A percentile compares a stretch with the other conserved stretches of the same genome.
phyloP scores from a whole-genome alignment of 163 green algal species.

The Chlamydomonas reinhardtii region DNA sequence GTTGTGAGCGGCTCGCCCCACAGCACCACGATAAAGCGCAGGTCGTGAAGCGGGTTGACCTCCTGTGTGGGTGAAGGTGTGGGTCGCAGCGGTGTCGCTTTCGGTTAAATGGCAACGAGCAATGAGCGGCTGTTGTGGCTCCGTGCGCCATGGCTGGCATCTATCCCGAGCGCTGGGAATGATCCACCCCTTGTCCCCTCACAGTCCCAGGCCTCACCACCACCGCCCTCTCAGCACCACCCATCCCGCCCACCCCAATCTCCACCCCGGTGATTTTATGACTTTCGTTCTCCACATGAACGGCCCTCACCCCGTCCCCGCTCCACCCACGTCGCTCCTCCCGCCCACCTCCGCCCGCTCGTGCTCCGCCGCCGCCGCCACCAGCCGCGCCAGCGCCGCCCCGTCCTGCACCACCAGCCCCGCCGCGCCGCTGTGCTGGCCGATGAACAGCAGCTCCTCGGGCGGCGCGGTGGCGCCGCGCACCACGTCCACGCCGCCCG shows the following conservation, averaged over 20 bases:
- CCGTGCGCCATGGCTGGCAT: no score
- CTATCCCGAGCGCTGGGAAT: no score
- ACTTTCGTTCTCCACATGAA: no score
- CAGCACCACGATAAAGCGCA: constrained; percentile 74
- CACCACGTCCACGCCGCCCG: constrained; percentile 76
- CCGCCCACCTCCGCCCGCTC: background rate
- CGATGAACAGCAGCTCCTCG: constrained; percentile 90
- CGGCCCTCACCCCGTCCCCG: no score
- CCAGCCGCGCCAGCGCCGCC: constrained; percentile 74
- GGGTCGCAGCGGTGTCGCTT: no score
- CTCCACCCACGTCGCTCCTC: background rate
- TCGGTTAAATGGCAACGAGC: no score
- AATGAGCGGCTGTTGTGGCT: no score
- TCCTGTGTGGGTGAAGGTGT: constrained; percentile 24
- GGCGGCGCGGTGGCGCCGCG: constrained; percentile 75
- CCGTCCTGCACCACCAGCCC: constrained; percentile 79
- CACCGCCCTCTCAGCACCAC: no score
- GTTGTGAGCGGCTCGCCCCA: constrained; percentile 31
- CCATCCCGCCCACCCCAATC: no score
- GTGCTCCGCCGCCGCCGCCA: constrained; percentile 63
- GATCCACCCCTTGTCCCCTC: no score
- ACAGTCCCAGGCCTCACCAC: no score
- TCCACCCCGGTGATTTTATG: no score
- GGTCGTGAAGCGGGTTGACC: constrained; percentile 9
- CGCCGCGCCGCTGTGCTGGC: constrained; percentile 72